Conservation (phyloP, 805 yeast genomes). For the Zygosaccharomyces gambellarensis region DNA sequence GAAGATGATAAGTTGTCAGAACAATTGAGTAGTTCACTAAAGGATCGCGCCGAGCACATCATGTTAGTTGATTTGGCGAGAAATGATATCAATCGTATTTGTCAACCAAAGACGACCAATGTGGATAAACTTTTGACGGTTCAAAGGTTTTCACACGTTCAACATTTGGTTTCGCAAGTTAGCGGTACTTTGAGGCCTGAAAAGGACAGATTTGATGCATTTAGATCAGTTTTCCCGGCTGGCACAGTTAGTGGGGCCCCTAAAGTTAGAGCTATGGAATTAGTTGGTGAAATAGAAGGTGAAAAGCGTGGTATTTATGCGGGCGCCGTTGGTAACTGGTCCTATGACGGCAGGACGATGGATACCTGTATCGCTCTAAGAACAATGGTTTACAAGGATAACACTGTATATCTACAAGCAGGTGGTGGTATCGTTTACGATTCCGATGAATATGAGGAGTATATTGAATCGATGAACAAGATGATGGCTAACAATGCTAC, state of each 20-base stretch:
- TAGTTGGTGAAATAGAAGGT: conserved; percentile 80
- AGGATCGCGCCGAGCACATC: conserved; percentile 96
- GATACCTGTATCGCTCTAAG: conserved; percentile 96
- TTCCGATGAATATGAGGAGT: conserved; percentile 92
- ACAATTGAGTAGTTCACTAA: conserved; percentile 65
- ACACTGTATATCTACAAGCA: conserved; percentile 89
- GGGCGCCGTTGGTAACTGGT: conserved; percentile 98
- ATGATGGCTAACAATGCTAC: conserved; percentile 91
- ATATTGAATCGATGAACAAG: conserved; percentile 93
- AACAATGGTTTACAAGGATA: conserved; percentile 93
- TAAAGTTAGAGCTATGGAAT: conserved; percentile 93
- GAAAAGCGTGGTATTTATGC: conserved; percentile 97
- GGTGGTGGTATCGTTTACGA: conserved; percentile 98
- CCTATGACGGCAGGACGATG: conserved; percentile 91
- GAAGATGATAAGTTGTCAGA: conserved; percentile 86
- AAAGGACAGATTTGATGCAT: conserved; percentile 91
- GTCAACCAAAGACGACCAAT: conserved; percentile 75
- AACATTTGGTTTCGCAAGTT: conserved; percentile 93
- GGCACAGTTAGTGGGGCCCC: conserved; percentile 99
- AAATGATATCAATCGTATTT: conserved; percentile 92
- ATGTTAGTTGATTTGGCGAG: conserved; percentile 98
- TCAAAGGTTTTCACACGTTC: conserved; percentile 93
- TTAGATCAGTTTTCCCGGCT: conserved; percentile 97
- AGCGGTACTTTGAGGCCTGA: conserved; percentile 83
- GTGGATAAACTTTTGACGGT: conserved; percentile 87